A percentile compares a stretch with the other conserved stretches of the same genome.
phyloP scores from a whole-genome alignment of 75 land plant genomes.

The Chamaecyparis obtusa region DNA sequence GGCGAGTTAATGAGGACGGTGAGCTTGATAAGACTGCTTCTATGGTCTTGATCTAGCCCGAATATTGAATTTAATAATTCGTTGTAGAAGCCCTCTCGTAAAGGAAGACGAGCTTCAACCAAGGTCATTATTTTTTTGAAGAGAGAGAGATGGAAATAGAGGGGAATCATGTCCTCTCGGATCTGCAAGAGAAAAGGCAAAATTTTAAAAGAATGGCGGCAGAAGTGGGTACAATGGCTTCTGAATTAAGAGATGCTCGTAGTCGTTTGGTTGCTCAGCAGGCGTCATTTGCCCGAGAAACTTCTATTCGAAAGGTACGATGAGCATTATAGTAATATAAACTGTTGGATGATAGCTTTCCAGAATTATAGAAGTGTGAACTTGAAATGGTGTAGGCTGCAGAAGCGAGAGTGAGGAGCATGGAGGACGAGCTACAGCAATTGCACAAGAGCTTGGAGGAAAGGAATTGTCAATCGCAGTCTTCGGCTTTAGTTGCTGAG shows the following conservation, averaged over 20 bases:
- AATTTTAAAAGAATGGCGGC: slow-evolving; percentile 35
- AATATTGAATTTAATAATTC: not conserved
- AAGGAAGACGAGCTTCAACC: not conserved
- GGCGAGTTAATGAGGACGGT: no score
- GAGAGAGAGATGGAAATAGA: slow-evolving; percentile 10
- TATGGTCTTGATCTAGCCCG: not conserved
- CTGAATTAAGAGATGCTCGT: slow-evolving; percentile 64
- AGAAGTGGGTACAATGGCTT: slow-evolving; percentile 62
- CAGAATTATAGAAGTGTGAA: not conserved
- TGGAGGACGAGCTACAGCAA: slow-evolving; percentile 44
- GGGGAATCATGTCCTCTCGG: slow-evolving; percentile 56
- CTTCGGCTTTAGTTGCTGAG: slow-evolving; percentile 35
- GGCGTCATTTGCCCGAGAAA: slow-evolving; percentile 41
- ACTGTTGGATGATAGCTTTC: not conserved
- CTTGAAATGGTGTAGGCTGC: slow-evolving; percentile 34
- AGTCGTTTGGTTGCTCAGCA: slow-evolving; percentile 36
- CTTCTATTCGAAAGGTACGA: slow-evolving; percentile 43
- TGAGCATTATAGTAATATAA: not conserved
- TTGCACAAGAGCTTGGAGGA: slow-evolving; percentile 52
- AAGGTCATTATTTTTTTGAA: not conserved
- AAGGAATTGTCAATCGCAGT: slow-evolving; percentile 31
- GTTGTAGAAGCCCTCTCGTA: not conserved
- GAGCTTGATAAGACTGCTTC: no score
- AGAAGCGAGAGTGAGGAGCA: slow-evolving; percentile 45
- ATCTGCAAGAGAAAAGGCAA: slow-evolving; percentile 62